Evolutionary conservation across 2,329 filamentous ascomycete genomes (phyloP).

Genomic region (Alternaria arbusti): DNA sequence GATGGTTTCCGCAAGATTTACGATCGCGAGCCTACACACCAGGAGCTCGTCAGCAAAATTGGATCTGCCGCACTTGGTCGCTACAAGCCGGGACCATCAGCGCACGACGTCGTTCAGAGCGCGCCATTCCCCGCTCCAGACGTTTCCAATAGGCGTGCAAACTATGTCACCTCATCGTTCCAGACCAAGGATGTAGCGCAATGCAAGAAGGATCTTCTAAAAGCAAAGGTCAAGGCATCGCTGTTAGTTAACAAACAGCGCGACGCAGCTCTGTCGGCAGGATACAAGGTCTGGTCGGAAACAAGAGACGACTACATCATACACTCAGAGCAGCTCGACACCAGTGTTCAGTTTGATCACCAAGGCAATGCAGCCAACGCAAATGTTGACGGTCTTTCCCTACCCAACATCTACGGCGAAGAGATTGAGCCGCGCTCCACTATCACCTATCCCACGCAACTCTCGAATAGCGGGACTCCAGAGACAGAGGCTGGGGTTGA

Average conservation of each 20-base stretch:
- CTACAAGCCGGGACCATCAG: not conserved
- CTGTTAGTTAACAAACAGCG: slow-evolving; percentile 15
- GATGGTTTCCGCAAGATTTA: slow-evolving; percentile 13
- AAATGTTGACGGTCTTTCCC: not conserved
- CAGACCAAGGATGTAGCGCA: slow-evolving; percentile 12
- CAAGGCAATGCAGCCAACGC: slow-evolving; percentile 7
- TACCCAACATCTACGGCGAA: slow-evolving; percentile 20
- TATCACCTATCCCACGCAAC: no score
- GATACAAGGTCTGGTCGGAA: slow-evolving; percentile 16
- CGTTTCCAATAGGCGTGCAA: not conserved
- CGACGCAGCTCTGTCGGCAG: slow-evolving; percentile 3
- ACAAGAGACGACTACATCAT: slow-evolving; percentile 10
- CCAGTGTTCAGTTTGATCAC: slow-evolving; percentile 7
- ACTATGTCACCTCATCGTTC: slow-evolving; percentile 15
- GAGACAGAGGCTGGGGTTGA: not conserved
- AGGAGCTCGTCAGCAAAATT: slow-evolving; percentile 8
- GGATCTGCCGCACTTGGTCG: slow-evolving; percentile 17
- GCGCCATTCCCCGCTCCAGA: not conserved
- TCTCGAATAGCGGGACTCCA: not conserved
- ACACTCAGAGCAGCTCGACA: slow-evolving; percentile 19
- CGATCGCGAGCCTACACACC: slow-evolving; percentile 11
- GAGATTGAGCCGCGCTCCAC: not conserved
- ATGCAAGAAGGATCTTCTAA: slow-evolving; percentile 8
- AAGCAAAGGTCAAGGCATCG: slow-evolving; percentile 21
- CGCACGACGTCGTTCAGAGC: slow-evolving; percentile 9